Base-by-base conservation (phyloP, 1,284 basidiomycete species). In the Heterobasidion parviporum region DNA sequence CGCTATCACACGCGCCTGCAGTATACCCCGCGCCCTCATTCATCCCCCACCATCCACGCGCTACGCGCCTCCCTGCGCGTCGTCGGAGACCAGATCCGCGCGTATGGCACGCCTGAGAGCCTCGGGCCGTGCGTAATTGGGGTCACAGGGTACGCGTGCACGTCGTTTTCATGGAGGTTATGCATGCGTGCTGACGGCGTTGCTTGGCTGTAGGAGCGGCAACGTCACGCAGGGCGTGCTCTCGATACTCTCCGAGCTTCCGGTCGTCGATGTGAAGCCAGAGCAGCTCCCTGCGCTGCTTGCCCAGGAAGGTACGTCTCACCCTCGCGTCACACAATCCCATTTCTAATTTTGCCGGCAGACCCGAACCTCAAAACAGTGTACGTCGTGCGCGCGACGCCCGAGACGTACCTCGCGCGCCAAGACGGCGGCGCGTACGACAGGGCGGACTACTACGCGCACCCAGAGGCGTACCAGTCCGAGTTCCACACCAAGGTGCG, bases 11-110 rank as follows among this genome's bases (percentile, higher is more conserved):
- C 54, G 6, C 52, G 50, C 52, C 10, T 20, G 8, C 58, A 90
- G 89, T 85, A 87, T 64, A 85, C 89, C 0, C 88, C 91, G 1
- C 81, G 91, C 14, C 91, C 92, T 7, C 89, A 92, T 63, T 87
- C 85, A 0, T 80, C 83, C 54, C 78, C 80, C 0, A 79, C 81
- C 8, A 70, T 93, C 7, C 71, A 78, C 3, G 76, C 78, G 12
- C 76, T 92, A 52, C 80, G 83, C 8, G 64, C 67, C 1, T 75
- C 84, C 1, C 71, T 96, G 26, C 74, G 75, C 43, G 68, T 74
- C 7, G 79, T 90, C 10, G 89, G 88, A 0, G 69, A 74, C 0
- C 71, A 74, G 9, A 86, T 92, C 32, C 61, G 69, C 0, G 67
- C 71, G 35, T 71, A 81, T 47, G 90, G 87, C 1, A 87, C 84